Conservation (phyloP, 176 grass and related monocot genomes). For the Avena eriantha region DNA sequence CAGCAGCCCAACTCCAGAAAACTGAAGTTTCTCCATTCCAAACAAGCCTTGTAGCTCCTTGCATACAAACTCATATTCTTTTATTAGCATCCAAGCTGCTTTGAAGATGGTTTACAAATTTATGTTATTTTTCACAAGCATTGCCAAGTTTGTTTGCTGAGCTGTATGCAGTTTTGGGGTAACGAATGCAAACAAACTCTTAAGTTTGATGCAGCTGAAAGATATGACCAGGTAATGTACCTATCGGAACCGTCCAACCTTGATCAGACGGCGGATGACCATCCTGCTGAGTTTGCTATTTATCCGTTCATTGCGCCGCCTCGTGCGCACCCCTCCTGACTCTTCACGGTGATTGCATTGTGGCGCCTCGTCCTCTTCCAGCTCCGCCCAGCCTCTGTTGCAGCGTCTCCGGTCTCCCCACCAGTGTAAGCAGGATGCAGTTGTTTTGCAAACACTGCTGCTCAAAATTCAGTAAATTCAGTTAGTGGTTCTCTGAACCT, state of each 20-base stretch:
- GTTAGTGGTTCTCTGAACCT: no score
- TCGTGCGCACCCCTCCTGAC: neutral
- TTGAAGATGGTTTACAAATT: no score
- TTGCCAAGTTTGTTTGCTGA: no score
- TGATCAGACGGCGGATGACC: neutral
- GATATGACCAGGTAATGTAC: neutral
- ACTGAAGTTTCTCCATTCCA: neutral
- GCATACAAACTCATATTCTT: neutral
- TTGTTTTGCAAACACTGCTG: neutral
- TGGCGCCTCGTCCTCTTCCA: conserved; percentile 43
- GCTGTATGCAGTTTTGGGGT: no score
- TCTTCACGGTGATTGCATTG: neutral
- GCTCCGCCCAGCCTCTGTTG: neutral
- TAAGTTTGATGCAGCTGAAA: neutral
- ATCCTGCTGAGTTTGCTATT: neutral
- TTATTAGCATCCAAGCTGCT: no score
- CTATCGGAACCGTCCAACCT: conserved; percentile 23
- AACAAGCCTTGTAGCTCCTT: neutral
- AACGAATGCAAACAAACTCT: neutral
- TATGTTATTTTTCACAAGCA: no score
- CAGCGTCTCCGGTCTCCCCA: neutral
- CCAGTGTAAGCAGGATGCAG: conserved; percentile 26
- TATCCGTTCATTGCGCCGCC: conserved; percentile 8
- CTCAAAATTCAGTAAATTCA: no score
- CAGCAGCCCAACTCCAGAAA: no score